Base-by-base conservation (phyloP, 2,329 filamentous ascomycete genomes). In the Fusarium dlaminii region DNA sequence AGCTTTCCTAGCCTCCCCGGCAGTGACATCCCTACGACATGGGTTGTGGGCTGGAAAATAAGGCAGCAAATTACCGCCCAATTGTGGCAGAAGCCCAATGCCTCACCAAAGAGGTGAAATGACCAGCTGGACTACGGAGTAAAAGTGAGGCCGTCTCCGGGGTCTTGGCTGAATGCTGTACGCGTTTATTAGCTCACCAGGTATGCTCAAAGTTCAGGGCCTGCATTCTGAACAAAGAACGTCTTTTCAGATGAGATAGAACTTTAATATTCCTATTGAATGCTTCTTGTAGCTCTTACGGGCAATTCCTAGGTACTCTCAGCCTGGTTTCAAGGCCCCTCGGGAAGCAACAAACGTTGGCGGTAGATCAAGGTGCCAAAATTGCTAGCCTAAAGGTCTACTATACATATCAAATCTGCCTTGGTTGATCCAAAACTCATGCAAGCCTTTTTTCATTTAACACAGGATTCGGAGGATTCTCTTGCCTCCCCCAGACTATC, bases 1-100 rank as follows among this genome's bases (percentile, higher is more conserved):
- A 40, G 34, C 20, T 54, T 54, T 39, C 51, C 51, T 54, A 54
- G 51, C 14, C 51, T 52, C 51, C 51, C 51, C 51, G 34, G 51
- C 34, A 29, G 20, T 18, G 51, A 29, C 48, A 54, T 39, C 14
- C 15, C 11, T 3, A 40, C 24, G 8, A n/a, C 24, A 39, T 18
- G 34, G 34, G 20, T 37, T n/a, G 3, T 54, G 20, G 34, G 51
- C 34, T 29, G 24, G 34, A 39, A 54, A 54, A 54, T 40, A 40
- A 40, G 24, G 34, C 51, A 39, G 34, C 34, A 20, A 54, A 54
- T n/a, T 54, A 22, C 24, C 34, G 34, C 51, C 51, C 12, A 54
- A 40, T n/a, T 15, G 18, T 7, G 22, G 3, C n/a, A 18, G 30
- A 24, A 20, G 22, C 30, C 30, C 48, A 34, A 51, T 32, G 11